These are phyloP conservation scores for Phialemonium atrogriseum DNA, from an alignment of 2,329 filamentous ascomycete species.

Conservation along the genomic window DNA sequence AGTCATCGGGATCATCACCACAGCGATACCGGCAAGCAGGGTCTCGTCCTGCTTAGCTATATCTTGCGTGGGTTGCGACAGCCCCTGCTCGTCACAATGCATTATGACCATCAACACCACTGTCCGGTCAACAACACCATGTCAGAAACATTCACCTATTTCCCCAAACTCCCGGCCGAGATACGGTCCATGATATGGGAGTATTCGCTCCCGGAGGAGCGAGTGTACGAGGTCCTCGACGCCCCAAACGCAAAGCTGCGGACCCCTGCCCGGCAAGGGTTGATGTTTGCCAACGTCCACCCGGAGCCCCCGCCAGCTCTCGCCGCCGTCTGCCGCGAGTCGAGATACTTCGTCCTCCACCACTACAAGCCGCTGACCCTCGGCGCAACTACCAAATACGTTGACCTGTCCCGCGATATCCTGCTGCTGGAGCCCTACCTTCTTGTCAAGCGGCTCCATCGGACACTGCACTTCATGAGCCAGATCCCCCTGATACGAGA, in stretches of 20 bases:
- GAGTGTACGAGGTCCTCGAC: conserved; percentile 39
- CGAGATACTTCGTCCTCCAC: conserved; percentile 31
- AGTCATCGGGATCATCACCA: conserved; percentile 6
- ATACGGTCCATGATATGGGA: conserved; percentile 38
- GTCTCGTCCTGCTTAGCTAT: conserved; percentile 3
- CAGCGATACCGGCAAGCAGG: conserved; percentile 7
- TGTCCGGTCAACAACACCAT: conserved; percentile 9
- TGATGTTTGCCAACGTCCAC: conserved; percentile 38
- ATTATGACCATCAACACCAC: conserved; percentile 13
- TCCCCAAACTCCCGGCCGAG: conserved; percentile 30
- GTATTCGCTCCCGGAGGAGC: conserved; percentile 32
- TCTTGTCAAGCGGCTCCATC: conserved; percentile 36
- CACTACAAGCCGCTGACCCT: conserved; percentile 35
- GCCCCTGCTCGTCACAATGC: conserved; percentile 11
- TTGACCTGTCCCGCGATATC: conserved; percentile 36
- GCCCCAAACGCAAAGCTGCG: conserved; percentile 31
- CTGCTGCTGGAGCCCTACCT: conserved; percentile 39
- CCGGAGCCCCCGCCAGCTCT: conserved; percentile 35
- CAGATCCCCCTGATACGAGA: conserved; percentile 35
- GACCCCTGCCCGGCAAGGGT: conserved; percentile 28
- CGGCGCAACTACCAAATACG: conserved; percentile 35
- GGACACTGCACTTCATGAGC: conserved; percentile 35
- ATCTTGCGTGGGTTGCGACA: not conserved
- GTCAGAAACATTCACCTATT: conserved; percentile 17
- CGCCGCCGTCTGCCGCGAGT: conserved; percentile 34